These are phyloP conservation scores for Harrya chromipes DNA, from an alignment of 768 basidiomycete genomes.

Conservation along the genomic window DNA sequence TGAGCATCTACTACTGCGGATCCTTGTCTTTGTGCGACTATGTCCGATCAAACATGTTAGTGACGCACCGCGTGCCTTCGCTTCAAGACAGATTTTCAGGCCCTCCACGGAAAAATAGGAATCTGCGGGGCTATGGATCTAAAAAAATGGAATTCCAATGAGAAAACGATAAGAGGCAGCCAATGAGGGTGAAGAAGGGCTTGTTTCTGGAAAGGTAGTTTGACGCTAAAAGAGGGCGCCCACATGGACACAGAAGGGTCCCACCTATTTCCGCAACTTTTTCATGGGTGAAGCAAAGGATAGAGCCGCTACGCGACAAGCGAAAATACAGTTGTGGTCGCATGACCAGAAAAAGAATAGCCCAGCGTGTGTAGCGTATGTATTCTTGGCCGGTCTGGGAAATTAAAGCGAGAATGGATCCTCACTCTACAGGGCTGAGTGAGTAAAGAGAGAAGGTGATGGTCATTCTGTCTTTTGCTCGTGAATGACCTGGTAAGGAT, in stretches of 20 bases:
- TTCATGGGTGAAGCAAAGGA: background rate
- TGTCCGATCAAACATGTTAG: background rate
- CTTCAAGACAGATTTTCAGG: background rate
- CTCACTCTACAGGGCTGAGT: too few relatives aligned
- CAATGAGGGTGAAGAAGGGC: background rate
- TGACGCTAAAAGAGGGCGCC: background rate
- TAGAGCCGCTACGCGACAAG: background rate
- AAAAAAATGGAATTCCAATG: background rate
- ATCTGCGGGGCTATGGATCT: background rate
- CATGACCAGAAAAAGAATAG: background rate
- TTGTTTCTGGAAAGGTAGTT: background rate
- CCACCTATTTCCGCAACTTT: background rate
- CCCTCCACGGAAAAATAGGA: background rate
- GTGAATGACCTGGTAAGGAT: too few relatives aligned
- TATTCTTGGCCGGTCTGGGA: too few relatives aligned
- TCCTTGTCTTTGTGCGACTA: background rate
- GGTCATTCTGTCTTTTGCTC: too few relatives aligned
- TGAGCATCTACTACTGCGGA: background rate
- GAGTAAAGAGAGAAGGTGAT: too few relatives aligned
- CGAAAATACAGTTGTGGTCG: background rate
- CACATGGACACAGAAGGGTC: background rate
- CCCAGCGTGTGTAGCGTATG: too few relatives aligned
- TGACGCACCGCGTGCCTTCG: background rate
- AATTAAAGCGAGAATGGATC: too few relatives aligned
- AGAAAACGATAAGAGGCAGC: slow-evolving; percentile 1